Conservation (phyloP, 345 rosid species). For the Hevea brasiliensis region DNA sequence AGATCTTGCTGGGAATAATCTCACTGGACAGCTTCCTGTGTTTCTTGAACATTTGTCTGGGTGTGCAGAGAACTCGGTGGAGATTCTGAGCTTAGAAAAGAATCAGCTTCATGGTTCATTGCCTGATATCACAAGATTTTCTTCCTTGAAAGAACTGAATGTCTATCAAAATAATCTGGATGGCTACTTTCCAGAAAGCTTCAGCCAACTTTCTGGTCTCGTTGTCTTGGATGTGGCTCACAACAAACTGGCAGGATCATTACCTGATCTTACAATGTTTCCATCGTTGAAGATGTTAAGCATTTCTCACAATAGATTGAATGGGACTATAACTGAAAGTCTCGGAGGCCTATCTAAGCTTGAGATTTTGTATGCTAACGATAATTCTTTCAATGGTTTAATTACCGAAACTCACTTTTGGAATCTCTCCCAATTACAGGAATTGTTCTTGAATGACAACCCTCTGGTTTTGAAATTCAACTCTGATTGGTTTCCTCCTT, state of each 20-base stretch:
- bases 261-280: slow-evolving; percentile 19
- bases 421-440: slow-evolving; percentile 24
- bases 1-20: slow-evolving; percentile 1
- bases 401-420: slow-evolving; percentile 26
- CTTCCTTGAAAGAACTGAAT: slow-evolving; percentile 13
- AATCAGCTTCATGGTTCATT: slow-evolving; percentile 27
- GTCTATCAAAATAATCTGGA: slow-evolving; percentile 16
- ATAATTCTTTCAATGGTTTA: slow-evolving; percentile 26
- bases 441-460: slow-evolving; percentile 16
- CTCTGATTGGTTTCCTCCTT: slow-evolving; percentile 33
- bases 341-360: slow-evolving; percentile 15
- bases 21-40: slow-evolving; percentile 7
- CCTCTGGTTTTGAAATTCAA: slow-evolving; percentile 19
- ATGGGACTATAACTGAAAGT: slow-evolving; percentile 15
- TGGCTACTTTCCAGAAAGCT: not conserved
- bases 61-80: slow-evolving; percentile 16
- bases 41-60: slow-evolving; percentile 16
- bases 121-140: slow-evolving; percentile 9
- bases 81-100: slow-evolving; percentile 11
- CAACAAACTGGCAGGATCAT: slow-evolving; percentile 17
- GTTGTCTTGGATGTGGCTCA: not conserved
- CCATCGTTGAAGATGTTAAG: slow-evolving; percentile 6
- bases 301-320: not conserved
- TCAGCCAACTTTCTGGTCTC: slow-evolving; percentile 7
- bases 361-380: not conserved